Base-by-base conservation (phyloP, 169 alveolate genomes). In the Haemoproteus tartakovskyi region DNA sequence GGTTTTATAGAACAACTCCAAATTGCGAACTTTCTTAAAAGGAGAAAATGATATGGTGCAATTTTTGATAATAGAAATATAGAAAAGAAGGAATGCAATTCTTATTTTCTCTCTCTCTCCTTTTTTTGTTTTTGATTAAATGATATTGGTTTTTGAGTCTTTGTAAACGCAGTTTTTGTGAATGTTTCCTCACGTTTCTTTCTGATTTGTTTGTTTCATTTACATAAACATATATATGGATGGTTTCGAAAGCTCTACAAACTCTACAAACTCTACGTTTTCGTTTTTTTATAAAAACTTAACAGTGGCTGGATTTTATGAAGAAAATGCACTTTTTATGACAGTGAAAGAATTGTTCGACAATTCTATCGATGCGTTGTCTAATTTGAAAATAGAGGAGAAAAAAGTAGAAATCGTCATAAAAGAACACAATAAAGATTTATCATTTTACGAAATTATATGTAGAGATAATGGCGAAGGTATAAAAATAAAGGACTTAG, bases 401-500 rank as follows among this genome's bases (percentile, higher is more conserved):
- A 67, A 67, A 45, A 60, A 57, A 38, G 29, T 74, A 2, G 78
- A 74, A 27, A 74, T 74, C 29, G 18, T 37, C 19, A 57, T 74
- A 43, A 57, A 50, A 22, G 84, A 74, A 74, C 40, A 74, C 41
- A 29, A 59, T 30, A 74, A 22, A 11, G 22, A 56, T 46, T 57
- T 50, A 38, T 74, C 84, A 18, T 37, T 56, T 33, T 74, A 74
- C 29, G 78, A 74, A 56, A 74, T 74, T 1, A 60, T 46, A 12
- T 74, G 84, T 56, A 60, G 84, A 74, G 84, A 74, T 60, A 74
- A 74, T 74, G 84, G 84, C 11, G 78, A 56, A 21, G 84, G 84
- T 3, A 48, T 33, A 0, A 54, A 74, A 26, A 59, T 74, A 22
- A 74, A 74, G 33, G 84, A 74, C 33, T 74, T 74, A 43, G 84